phyloP scores from a whole-genome alignment of 2,329 filamentous ascomycete genomes.

The Aspergillus fischeri region DNA sequence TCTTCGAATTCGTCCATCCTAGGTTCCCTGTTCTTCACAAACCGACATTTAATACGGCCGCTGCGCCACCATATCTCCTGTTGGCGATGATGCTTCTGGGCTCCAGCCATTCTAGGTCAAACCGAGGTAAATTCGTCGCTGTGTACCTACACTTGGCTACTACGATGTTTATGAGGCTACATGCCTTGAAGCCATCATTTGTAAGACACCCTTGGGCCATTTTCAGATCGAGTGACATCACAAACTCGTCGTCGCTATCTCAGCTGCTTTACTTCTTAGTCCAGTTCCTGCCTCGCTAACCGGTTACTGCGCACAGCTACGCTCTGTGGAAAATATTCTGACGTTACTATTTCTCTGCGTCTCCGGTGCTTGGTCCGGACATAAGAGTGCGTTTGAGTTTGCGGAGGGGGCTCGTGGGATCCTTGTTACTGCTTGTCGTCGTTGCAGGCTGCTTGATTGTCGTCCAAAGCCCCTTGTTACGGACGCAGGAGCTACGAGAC shows the following conservation, averaged over 20 bases:
- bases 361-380: conserved; percentile 7
- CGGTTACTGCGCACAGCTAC: not conserved
- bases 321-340: conserved; percentile 4
- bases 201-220: not conserved
- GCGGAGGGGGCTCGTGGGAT: conserved; percentile 10
- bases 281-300: no score
- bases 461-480: conserved; percentile 1
- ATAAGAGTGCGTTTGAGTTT: conserved; percentile 8
- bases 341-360: conserved; percentile 10
- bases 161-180: conserved; percentile 7
- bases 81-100: conserved; percentile 10
- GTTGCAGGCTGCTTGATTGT: conserved; percentile 9
- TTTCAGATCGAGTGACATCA: no score
- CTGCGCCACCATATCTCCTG: conserved; percentile 5
- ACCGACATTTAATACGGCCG: conserved; percentile 3
- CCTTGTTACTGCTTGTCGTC: conserved; percentile 9
- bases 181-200: conserved; percentile 2
- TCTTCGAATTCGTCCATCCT: conserved; percentile 7
- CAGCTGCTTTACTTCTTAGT: no score
- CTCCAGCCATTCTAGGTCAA: conserved; percentile 4
- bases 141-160: conserved; percentile 1
- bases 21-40: conserved; percentile 7
- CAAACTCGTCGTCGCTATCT: no score
- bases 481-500: not conserved
- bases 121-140: conserved; percentile 5